Evolutionary conservation across 768 basidiomycete species (phyloP).

Genomic region (Gyrodon lividus): DNA sequence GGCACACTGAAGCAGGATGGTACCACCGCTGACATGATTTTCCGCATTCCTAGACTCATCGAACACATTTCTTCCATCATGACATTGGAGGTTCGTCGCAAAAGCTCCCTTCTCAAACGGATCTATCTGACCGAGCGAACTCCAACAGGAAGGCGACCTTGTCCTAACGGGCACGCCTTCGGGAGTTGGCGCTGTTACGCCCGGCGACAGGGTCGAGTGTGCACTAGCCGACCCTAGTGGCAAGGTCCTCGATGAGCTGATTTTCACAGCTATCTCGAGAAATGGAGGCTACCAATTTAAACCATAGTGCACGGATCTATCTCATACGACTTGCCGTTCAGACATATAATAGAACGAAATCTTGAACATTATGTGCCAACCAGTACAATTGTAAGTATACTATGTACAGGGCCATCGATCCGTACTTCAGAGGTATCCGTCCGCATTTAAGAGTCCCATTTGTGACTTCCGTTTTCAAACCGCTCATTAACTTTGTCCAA

Average conservation of each 20-base stretch:
- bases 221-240: constrained; percentile 54
- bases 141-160: constrained; percentile 80
- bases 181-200: constrained; percentile 76
- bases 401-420: constrained; percentile 1
- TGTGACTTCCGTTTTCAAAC: constrained; percentile 16
- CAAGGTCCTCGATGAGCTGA: constrained; percentile 57
- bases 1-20: constrained; percentile 82
- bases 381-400: constrained; percentile 21
- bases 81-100: constrained; percentile 76
- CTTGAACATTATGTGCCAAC: constrained; percentile 13
- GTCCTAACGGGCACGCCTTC: constrained; percentile 90
- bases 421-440: neutral
- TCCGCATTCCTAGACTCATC: constrained; percentile 83
- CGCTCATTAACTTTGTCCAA: constrained; percentile 24
- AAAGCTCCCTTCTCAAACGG: neutral
- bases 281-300: constrained; percentile 67
- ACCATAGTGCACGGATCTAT: constrained; percentile 14
- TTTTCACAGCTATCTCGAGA: constrained; percentile 65
- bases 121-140: neutral
- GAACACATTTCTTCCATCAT: constrained; percentile 94
- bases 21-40: constrained; percentile 87
- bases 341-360: neutral
- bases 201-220: constrained; percentile 81
- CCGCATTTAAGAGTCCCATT: constrained; percentile 17
- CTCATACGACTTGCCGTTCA: neutral